phyloP scores from a whole-genome alignment of 768 basidiomycete genomes.

The Chalciporus sphaerocephalus region DNA sequence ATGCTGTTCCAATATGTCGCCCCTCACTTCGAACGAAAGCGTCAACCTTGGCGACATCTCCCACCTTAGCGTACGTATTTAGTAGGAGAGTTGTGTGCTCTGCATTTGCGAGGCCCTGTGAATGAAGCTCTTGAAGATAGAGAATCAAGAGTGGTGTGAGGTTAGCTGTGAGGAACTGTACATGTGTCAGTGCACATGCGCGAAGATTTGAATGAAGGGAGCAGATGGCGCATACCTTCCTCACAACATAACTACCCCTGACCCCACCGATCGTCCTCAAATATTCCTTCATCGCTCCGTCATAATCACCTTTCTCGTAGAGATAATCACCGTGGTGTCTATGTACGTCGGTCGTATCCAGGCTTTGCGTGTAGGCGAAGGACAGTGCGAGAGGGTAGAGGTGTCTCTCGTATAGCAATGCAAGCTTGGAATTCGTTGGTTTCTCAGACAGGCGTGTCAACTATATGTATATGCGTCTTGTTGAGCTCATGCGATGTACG shows the following conservation, averaged over 20 bases:
- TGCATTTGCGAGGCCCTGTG: slow-evolving; percentile 83
- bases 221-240: slow-evolving; percentile 59
- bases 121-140: slow-evolving; percentile 93
- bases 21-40: slow-evolving; percentile 90
- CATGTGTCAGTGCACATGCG: slow-evolving; percentile 5
- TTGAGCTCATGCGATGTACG: neutral
- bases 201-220: neutral
- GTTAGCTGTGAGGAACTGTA: slow-evolving; percentile 92
- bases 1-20: slow-evolving; percentile 32
- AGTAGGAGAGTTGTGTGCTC: slow-evolving; percentile 96
- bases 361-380: slow-evolving; percentile 73
- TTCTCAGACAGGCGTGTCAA: slow-evolving; percentile 70
- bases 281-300: slow-evolving; percentile 90
- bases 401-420: slow-evolving; percentile 76
- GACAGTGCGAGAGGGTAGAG: slow-evolving; percentile 78
- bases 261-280: slow-evolving; percentile 84
- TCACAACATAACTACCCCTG: slow-evolving; percentile 93
- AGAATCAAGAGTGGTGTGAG: slow-evolving; percentile 92
- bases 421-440: slow-evolving; percentile 78
- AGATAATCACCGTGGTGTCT: slow-evolving; percentile 87
- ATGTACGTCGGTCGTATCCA: slow-evolving; percentile 88
- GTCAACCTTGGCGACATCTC: slow-evolving; percentile 84
- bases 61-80: slow-evolving; percentile 96
- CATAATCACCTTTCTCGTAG: slow-evolving; percentile 87
- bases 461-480: slow-evolving; percentile 37